A percentile compares a stretch with the other conserved stretches of the same genome.
These are phyloP conservation scores for Meredithiella fracta DNA, from an alignment of 2,329 filamentous ascomycete genomes.

Conservation along the genomic window DNA sequence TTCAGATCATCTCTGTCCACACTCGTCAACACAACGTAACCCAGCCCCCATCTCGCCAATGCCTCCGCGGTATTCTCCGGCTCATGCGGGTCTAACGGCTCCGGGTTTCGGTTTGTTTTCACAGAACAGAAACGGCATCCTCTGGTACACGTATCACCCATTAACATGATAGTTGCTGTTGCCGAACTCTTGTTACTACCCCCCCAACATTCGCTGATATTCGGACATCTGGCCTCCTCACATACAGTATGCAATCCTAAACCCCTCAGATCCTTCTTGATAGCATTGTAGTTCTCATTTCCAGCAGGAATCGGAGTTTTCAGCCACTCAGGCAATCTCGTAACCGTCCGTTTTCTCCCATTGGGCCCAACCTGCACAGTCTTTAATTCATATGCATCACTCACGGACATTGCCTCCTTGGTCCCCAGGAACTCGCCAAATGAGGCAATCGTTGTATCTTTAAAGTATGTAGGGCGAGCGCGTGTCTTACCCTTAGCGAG, in stretches of 20 bases:
- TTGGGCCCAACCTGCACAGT: slow-evolving; percentile 49
- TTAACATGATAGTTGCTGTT: slow-evolving; percentile 97
- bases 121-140: slow-evolving; percentile 96
- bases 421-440: slow-evolving; percentile 41
- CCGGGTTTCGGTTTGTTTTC: slow-evolving; percentile 62
- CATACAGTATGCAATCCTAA: slow-evolving; percentile 88
- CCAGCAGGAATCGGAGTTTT: slow-evolving; percentile 85
- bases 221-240: slow-evolving; percentile 92
- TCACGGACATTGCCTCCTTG: slow-evolving; percentile 27
- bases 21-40: slow-evolving; percentile 85
- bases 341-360: slow-evolving; percentile 46
- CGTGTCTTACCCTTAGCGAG: slow-evolving; percentile 22
- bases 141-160: slow-evolving; percentile 95
- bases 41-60: slow-evolving; percentile 77
- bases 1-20: slow-evolving; percentile 86
- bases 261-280: slow-evolving; percentile 83
- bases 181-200: slow-evolving; percentile 75
- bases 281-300: slow-evolving; percentile 73
- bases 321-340: slow-evolving; percentile 77
- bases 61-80: slow-evolving; percentile 95
- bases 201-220: slow-evolving; percentile 97
- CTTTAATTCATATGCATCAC: slow-evolving; percentile 42
- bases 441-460: slow-evolving; percentile 38
- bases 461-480: slow-evolving; percentile 38
- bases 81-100: slow-evolving; percentile 83